Evolutionary conservation across 2,329 filamentous ascomycete genomes (phyloP).

Genomic region (Cyphellophora attinorum): DNA sequence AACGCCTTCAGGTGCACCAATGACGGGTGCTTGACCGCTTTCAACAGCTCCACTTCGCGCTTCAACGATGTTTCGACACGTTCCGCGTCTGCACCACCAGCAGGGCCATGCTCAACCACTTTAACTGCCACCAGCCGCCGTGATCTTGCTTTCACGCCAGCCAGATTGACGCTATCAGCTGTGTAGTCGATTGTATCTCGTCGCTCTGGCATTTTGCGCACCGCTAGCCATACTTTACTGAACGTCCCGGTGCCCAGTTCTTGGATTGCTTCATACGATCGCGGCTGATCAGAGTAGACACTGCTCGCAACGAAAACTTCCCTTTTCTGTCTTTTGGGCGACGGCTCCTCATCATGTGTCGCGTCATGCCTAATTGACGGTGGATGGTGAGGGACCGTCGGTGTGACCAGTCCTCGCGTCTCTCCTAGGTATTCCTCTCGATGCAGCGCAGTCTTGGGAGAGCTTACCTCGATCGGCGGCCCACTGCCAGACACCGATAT

Average conservation of each 20-base stretch:
- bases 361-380: slow-evolving; percentile 56
- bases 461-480: slow-evolving; percentile 36
- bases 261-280: slow-evolving; percentile 70
- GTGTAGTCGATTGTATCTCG: slow-evolving; percentile 30
- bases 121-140: slow-evolving; percentile 88
- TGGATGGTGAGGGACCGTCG: slow-evolving; percentile 62
- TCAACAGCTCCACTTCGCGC: slow-evolving; percentile 90
- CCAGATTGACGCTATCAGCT: slow-evolving; percentile 24
- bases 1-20: slow-evolving; percentile 87
- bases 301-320: slow-evolving; percentile 65
- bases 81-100: slow-evolving; percentile 85
- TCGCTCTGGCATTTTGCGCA: slow-evolving; percentile 54
- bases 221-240: slow-evolving; percentile 85
- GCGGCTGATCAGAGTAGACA: slow-evolving; percentile 57
- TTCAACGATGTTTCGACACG: slow-evolving; percentile 89
- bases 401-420: slow-evolving; percentile 59
- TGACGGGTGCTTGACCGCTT: slow-evolving; percentile 76
- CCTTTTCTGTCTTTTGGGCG: slow-evolving; percentile 12
- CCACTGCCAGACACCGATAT: slow-evolving; percentile 60
- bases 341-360: slow-evolving; percentile 22
- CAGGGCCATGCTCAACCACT: slow-evolving; percentile 87
- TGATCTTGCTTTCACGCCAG: slow-evolving; percentile 42
- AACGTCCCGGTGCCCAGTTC: slow-evolving; percentile 88
- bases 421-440: slow-evolving; percentile 75
- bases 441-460: slow-evolving; percentile 46